Conservation (phyloP, 208 protist genomes). For the Blechomonas ayalai region DNA sequence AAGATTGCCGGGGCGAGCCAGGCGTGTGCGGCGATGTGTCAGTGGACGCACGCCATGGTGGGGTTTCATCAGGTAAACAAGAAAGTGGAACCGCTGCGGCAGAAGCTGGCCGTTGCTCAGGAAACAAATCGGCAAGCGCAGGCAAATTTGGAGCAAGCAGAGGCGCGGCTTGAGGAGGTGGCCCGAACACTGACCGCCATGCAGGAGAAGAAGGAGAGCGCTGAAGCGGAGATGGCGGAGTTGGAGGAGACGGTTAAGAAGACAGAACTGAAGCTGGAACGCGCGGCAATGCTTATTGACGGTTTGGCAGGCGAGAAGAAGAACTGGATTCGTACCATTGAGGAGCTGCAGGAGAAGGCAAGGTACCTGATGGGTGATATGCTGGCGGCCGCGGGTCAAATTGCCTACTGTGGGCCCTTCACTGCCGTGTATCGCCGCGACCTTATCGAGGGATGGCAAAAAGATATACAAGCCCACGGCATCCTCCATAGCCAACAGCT, state of each 20-base stretch:
- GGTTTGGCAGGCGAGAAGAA: slow-evolving; percentile 96
- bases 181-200: slow-evolving; percentile 90
- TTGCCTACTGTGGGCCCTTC: slow-evolving; percentile 97
- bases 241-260: slow-evolving; percentile 89
- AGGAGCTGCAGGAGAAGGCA: slow-evolving; percentile 76
- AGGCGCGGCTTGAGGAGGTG: slow-evolving; percentile 88
- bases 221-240: slow-evolving; percentile 92
- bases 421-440: slow-evolving; percentile 87
- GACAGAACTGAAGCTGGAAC: slow-evolving; percentile 92
- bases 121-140: slow-evolving; percentile 89
- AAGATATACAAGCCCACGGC: slow-evolving; percentile 48
- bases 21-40: slow-evolving; percentile 97
- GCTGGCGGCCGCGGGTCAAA: slow-evolving; percentile 91
- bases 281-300: slow-evolving; percentile 95
- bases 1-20: slow-evolving; percentile 93
- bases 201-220: slow-evolving; percentile 87
- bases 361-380: slow-evolving; percentile 94
- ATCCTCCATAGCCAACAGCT: slow-evolving; percentile 84
- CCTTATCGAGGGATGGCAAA: slow-evolving; percentile 83
- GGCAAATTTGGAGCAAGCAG: slow-evolving; percentile 84
- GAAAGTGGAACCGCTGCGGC: slow-evolving; percentile 91
- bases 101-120: slow-evolving; percentile 87
- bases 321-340: slow-evolving; percentile 89
- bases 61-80: slow-evolving; percentile 96
- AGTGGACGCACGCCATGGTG: slow-evolving; percentile 98